These are phyloP conservation scores for Saksenaea vasiformis DNA, from an alignment of 371 early-diverging fungal genomes.

Conservation along the genomic window DNA sequence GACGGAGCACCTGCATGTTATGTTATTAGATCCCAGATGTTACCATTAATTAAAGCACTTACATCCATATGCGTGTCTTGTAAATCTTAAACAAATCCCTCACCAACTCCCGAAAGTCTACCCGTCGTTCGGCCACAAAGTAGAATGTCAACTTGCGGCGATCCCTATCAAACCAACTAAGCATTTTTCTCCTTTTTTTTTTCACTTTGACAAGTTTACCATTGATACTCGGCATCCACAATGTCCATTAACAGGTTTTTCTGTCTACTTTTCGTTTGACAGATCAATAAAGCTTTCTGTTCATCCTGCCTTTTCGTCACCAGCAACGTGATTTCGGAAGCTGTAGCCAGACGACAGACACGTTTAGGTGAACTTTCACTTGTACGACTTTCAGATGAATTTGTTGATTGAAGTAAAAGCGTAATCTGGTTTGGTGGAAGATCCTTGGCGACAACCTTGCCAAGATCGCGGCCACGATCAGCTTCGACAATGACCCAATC, in stretches of 20 bases:
- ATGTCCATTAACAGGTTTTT: constrained; percentile 90
- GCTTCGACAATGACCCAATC: constrained; percentile 90
- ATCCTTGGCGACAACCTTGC: constrained; percentile 78
- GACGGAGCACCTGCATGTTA: constrained; percentile 9
- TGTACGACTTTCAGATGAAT: neutral
- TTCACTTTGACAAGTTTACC: constrained; percentile 43
- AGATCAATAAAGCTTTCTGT: constrained; percentile 78
- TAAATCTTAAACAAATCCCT: constrained; percentile 96
- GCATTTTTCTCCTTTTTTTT: neutral
- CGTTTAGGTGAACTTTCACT: constrained; percentile 69
- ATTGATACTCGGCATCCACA: constrained; percentile 94
- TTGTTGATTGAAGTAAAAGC: constrained; percentile 15
- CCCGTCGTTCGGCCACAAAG: constrained; percentile 86
- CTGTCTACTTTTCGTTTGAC: constrained; percentile 82
- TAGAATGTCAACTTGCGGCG: constrained; percentile 92
- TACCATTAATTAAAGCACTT: neutral
- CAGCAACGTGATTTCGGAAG: constrained; percentile 75
- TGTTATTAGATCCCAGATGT: neutral
- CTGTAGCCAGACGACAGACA: constrained; percentile 83
- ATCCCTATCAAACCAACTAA: constrained; percentile 57
- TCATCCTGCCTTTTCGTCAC: constrained; percentile 81
- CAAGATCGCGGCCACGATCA: constrained; percentile 95
- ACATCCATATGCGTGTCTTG: constrained; percentile 99
- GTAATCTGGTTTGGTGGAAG: constrained; percentile 60
- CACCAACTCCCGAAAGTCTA: constrained; percentile 97